Percentiles rank a stretch among this genome's conserved stretches.
These are phyloP conservation scores for Yamadazyma sp. DNA, from an alignment of 1,139 yeast species.

Conservation along the genomic window DNA sequence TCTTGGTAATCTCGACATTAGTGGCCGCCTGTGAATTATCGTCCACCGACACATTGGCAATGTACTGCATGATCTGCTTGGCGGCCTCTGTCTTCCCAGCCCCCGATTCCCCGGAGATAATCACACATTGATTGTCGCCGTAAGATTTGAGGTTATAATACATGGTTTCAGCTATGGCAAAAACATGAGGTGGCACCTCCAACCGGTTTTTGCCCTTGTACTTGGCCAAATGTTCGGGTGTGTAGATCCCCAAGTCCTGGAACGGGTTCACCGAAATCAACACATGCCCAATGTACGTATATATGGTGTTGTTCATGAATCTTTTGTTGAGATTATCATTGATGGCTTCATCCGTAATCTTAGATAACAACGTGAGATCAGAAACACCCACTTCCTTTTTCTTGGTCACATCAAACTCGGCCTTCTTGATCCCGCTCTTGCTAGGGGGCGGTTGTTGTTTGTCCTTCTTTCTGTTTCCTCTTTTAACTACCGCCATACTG, in stretches of 20 bases:
- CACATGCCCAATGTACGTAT: constrained; percentile 85
- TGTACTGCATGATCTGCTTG: constrained; percentile 96
- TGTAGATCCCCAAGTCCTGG: constrained; percentile 92
- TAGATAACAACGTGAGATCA: constrained; percentile 85
- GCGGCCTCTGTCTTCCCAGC: constrained; percentile 99
- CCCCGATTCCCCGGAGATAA: constrained; percentile 98
- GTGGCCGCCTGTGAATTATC: constrained; percentile 40
- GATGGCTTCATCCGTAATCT: constrained; percentile 89
- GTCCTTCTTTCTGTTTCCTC: constrained; percentile 69
- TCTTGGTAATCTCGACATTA: constrained; percentile 61
- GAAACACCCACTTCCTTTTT: constrained; percentile 97
- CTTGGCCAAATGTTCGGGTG: constrained; percentile 67
- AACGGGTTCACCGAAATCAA: constrained; percentile 96
- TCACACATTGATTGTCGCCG: constrained; percentile 95
- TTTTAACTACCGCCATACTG: constrained; percentile 71
- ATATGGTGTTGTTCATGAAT: constrained; percentile 85
- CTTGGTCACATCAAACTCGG: constrained; percentile 83
- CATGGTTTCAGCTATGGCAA: constrained; percentile 97
- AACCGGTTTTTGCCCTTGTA: constrained; percentile 91
- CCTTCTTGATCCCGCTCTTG: constrained; percentile 71
- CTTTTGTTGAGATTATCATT: constrained; percentile 89
- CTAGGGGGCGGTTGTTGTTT: constrained; percentile 58
- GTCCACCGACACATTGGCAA: constrained; percentile 73
- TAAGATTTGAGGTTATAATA: constrained; percentile 93
- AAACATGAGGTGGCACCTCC: constrained; percentile 99